phyloP scores from a whole-genome alignment of 176 grass and related monocot genomes.

The Bromus sterilis region DNA sequence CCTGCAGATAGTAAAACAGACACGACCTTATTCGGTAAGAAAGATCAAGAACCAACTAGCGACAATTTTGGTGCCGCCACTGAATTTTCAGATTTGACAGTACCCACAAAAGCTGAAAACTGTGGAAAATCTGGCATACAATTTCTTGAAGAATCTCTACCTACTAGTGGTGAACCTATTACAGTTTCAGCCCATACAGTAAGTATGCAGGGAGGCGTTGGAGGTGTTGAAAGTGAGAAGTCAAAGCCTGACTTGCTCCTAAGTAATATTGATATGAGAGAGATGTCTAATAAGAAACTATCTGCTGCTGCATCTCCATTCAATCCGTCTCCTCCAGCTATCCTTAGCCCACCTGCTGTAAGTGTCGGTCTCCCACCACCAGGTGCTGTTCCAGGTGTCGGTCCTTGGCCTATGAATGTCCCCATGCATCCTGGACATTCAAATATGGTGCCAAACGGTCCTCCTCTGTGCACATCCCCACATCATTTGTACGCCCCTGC shows the following conservation, averaged over 20 bases:
- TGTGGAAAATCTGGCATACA: slow-evolving; percentile 32
- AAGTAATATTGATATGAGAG: slow-evolving; percentile 66
- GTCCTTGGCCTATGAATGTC: slow-evolving; percentile 76
- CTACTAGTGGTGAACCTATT: slow-evolving; percentile 41
- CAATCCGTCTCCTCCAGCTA: slow-evolving; percentile 68
- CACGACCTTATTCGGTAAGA: slow-evolving; percentile 15
- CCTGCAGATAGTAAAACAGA: slow-evolving; percentile 22
- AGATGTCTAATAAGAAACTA: slow-evolving; percentile 79
- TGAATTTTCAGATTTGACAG: slow-evolving; percentile 31
- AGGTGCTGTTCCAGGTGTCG: slow-evolving; percentile 59
- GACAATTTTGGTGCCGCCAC: slow-evolving; percentile 7
- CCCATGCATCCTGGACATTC: slow-evolving; percentile 61
- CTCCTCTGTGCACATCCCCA: slow-evolving; percentile 83
- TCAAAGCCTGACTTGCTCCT: slow-evolving; percentile 43
- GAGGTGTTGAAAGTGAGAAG: slow-evolving; percentile 43
- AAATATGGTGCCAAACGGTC: slow-evolving; percentile 59
- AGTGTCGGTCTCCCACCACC: slow-evolving; percentile 59
- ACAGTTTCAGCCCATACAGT: slow-evolving; percentile 31
- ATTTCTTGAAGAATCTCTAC: slow-evolving; percentile 40
- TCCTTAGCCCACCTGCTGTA: slow-evolving; percentile 61
- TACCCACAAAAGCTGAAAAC: slow-evolving; percentile 27
- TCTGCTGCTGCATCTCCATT: slow-evolving; percentile 90
- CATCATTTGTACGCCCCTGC: slow-evolving; percentile 77
- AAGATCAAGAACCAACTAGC: slow-evolving; percentile 40
- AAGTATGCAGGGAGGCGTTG: slow-evolving; percentile 25